phyloP scores from a whole-genome alignment of 805 yeast genomes.

The Myxozyma neglecta region DNA sequence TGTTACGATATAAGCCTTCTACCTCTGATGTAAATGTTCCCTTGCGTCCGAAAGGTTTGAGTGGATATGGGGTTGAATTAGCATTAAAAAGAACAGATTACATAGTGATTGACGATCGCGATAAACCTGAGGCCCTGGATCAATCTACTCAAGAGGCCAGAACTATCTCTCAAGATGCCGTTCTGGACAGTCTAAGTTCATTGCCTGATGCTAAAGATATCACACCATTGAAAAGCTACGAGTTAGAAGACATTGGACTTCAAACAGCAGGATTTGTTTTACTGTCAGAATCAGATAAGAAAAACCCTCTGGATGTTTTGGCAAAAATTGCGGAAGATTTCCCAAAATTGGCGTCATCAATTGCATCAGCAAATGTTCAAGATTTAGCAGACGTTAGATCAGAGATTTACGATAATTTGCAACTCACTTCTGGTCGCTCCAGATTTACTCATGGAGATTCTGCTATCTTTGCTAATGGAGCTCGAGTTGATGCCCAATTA shows the following conservation, averaged over 20 bases:
- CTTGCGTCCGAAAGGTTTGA: slow-evolving; percentile 5
- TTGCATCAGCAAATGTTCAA: slow-evolving; percentile 38
- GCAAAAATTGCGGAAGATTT: slow-evolving; percentile 50
- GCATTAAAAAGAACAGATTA: slow-evolving; percentile 67
- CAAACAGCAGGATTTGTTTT: slow-evolving; percentile 43
- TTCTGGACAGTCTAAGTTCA: slow-evolving; percentile 30
- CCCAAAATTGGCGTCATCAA: slow-evolving; percentile 52
- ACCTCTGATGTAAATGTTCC: slow-evolving; percentile 25
- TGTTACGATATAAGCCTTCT: slow-evolving; percentile 68
- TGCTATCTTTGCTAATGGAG: slow-evolving; percentile 66
- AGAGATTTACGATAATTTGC: slow-evolving; percentile 34
- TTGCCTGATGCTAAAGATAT: slow-evolving; percentile 33
- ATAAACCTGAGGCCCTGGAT: slow-evolving; percentile 22
- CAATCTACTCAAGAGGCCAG: neutral
- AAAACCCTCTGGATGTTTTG: slow-evolving; percentile 43
- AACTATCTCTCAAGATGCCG: slow-evolving; percentile 12
- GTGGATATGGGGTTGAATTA: slow-evolving; percentile 68
- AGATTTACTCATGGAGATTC: slow-evolving; percentile 36
- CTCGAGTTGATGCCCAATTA: slow-evolving; percentile 43
- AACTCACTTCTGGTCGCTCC: neutral
- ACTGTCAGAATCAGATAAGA: slow-evolving; percentile 27
- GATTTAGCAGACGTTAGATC: slow-evolving; percentile 21
- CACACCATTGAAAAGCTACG: slow-evolving; percentile 27
- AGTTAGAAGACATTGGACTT: slow-evolving; percentile 36
- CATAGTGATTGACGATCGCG: slow-evolving; percentile 63